Conservation (phyloP, 306 rosid species). For the Spatholobus suberectus region DNA sequence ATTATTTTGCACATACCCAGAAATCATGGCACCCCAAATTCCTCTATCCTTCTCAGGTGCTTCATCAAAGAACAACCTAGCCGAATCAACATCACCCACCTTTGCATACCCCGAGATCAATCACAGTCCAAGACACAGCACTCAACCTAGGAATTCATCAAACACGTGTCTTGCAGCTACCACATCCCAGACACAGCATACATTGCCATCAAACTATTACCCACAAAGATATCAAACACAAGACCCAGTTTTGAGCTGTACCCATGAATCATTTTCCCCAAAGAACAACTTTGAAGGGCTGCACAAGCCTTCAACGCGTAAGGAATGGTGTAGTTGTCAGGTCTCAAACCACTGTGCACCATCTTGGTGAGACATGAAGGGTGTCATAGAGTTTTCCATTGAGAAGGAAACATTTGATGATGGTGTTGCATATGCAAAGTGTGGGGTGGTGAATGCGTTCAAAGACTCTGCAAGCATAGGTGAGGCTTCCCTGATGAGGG, state of each 20-base stretch:
- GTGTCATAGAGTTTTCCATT: conserved; percentile 43
- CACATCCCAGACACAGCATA: conserved; percentile 52
- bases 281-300: conserved; percentile 26
- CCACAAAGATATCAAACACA: conserved; percentile 62
- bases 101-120: conserved; percentile 78
- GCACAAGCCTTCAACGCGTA: conserved; percentile 68
- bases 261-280: conserved; percentile 67
- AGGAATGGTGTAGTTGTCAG: conserved; percentile 74
- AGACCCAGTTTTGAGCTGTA: conserved; percentile 62
- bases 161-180: conserved; percentile 62
- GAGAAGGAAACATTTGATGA: conserved; percentile 58
- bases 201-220: conserved; percentile 65
- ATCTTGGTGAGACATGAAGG: conserved; percentile 44
- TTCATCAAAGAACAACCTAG: conserved; percentile 74
- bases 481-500: conserved; percentile 51
- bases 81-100: conserved; percentile 61
- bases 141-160: conserved; percentile 71
- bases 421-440: conserved; percentile 67
- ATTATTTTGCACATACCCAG: conserved; percentile 74
- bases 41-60: conserved; percentile 72
- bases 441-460: conserved; percentile 66
- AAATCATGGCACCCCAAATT: conserved; percentile 93
- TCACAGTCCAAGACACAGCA: conserved; percentile 72
- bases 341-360: conserved; percentile 50
- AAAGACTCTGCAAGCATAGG: conserved; percentile 62